These are phyloP conservation scores for Phytophthora agathidicida DNA, from an alignment of 352 stramenopile species.

Conservation along the genomic window DNA sequence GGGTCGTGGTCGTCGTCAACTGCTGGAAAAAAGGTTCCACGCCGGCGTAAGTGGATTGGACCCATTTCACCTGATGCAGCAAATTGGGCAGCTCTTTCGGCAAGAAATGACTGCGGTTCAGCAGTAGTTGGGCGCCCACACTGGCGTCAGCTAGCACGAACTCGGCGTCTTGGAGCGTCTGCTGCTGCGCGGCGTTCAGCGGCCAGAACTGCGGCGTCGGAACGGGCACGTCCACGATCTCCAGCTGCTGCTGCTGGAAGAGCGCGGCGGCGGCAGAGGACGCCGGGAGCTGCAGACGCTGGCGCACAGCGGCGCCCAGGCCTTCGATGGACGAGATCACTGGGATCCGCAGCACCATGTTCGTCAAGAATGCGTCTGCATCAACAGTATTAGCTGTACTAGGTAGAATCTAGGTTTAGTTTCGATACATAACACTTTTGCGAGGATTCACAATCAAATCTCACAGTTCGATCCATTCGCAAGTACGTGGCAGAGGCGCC, in stretches of 20 bases:
- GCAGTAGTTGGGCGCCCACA: conserved; percentile 33
- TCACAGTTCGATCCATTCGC: background rate
- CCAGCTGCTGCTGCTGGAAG: conserved; percentile 26
- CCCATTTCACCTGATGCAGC: conserved; percentile 43
- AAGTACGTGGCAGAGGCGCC: conserved; percentile 8
- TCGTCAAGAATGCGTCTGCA: too few species aligned
- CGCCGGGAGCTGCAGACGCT: conserved; percentile 10
- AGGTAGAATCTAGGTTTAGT: too few species aligned
- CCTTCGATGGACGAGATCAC: conserved; percentile 48
- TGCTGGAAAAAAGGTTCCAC: conserved; percentile 48
- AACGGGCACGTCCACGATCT: conserved; percentile 39
- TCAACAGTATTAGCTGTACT: too few species aligned
- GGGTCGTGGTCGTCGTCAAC: background rate
- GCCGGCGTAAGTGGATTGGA: conserved; percentile 58
- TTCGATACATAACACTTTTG: too few species aligned
- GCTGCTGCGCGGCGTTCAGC: conserved; percentile 22
- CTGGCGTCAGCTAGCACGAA: conserved; percentile 43
- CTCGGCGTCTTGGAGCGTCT: conserved; percentile 29
- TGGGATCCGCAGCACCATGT: conserved; percentile 37
- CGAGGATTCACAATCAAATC: too few species aligned
- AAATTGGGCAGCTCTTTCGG: conserved; percentile 13
- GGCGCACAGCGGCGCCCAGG: conserved; percentile 30
- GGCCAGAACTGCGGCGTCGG: conserved; percentile 21
- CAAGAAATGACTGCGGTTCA: conserved; percentile 18
- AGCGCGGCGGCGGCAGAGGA: conserved; percentile 6